phyloP scores from a whole-genome alignment of 2,329 filamentous ascomycete genomes.

The Hymenoscyphus salicellus region DNA sequence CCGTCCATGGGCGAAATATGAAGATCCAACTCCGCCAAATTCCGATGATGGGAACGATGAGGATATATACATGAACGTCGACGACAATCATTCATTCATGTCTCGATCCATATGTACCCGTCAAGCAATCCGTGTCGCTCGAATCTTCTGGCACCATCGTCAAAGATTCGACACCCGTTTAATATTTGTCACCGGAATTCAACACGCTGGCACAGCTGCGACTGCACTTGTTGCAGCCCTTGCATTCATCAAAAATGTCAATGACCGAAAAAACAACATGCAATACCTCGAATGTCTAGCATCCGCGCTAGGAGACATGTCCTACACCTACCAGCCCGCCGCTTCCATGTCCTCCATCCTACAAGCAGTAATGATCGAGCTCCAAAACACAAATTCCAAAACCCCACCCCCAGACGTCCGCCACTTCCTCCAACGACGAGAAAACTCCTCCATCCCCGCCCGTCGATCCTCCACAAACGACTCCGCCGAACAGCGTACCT shows the following conservation, averaged over 20 bases:
- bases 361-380: conserved; percentile 50
- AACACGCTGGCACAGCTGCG: conserved; percentile 54
- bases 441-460: conserved; percentile 20
- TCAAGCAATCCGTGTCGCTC: conserved; percentile 51
- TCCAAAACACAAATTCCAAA: conserved; percentile 33
- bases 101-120: conserved; percentile 53
- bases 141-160: conserved; percentile 54
- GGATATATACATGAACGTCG: conserved; percentile 31
- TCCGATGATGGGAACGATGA: conserved; percentile 25
- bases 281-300: conserved; percentile 53
- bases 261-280: conserved; percentile 41
- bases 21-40: conserved; percentile 36
- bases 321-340: conserved; percentile 51
- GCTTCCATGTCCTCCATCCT: conserved; percentile 52
- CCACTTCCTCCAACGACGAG: conserved; percentile 5
- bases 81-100: conserved; percentile 44
- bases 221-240: conserved; percentile 52
- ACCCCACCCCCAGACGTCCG: conserved; percentile 15
- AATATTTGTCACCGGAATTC: conserved; percentile 50
- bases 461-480: conserved; percentile 29
- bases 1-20: conserved; percentile 51
- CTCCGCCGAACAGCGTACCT: conserved; percentile 9
- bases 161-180: conserved; percentile 51
- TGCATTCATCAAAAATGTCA: conserved; percentile 38
- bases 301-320: conserved; percentile 51